Conservation (phyloP, 2,329 filamentous ascomycete genomes). For the Fusarium scirpi region DNA sequence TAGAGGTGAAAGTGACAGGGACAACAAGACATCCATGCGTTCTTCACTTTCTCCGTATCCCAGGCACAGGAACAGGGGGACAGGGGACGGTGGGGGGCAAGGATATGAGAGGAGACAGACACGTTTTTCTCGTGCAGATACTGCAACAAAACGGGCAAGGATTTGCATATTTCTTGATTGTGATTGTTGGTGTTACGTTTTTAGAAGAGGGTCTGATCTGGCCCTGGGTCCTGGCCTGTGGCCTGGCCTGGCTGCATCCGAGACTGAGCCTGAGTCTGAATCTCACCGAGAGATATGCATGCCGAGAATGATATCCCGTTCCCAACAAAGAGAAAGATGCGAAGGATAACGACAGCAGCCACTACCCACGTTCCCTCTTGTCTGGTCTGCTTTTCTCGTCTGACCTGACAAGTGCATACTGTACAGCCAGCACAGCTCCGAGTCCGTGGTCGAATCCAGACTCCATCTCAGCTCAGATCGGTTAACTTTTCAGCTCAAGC, state of each 20-base stretch:
- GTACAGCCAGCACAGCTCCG: background rate
- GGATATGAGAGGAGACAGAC: background rate
- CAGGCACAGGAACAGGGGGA: background rate
- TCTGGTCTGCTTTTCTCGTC: background rate
- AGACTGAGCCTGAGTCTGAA: conserved; percentile 10
- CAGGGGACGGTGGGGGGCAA: background rate
- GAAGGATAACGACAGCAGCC: conserved; percentile 1
- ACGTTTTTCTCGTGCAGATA: conserved; percentile 2
- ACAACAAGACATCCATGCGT: background rate
- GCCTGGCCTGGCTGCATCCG: background rate
- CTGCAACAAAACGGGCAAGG: background rate
- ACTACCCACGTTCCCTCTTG: background rate
- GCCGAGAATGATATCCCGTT: background rate
- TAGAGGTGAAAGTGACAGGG: conserved; percentile 11
- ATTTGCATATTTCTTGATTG: background rate
- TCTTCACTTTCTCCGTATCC: background rate
- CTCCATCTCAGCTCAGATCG: conserved; percentile 14
- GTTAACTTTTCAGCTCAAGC: background rate
- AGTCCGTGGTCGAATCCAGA: conserved; percentile 4
- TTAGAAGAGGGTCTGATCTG: background rate
- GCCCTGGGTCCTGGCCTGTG: background rate
- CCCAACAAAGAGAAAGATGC: conserved; percentile 7
- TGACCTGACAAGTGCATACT: background rate
- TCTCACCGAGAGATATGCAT: conserved; percentile 6
- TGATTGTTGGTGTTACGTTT: conserved; percentile 6